Conservation (phyloP, 305 asterid species). For the Fraxinus platypoda region DNA sequence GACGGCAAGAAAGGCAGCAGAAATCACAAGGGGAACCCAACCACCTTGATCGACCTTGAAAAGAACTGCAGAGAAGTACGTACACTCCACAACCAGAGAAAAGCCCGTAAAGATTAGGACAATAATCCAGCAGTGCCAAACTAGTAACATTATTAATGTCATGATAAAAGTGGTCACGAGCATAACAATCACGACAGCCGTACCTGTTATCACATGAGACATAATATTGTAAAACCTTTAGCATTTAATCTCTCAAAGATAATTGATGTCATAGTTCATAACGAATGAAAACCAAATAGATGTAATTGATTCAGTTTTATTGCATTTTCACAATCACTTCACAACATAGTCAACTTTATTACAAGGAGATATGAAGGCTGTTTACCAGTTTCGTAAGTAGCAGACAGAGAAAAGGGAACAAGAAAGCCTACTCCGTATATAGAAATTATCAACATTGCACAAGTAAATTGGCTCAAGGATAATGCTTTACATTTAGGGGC, state of each 20-base stretch:
- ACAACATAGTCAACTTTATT: neutral
- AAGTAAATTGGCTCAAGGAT: neutral
- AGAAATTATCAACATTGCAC: neutral
- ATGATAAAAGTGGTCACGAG: constrained; percentile 85
- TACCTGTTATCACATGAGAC: constrained; percentile 47
- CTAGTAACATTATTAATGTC: constrained; percentile 82
- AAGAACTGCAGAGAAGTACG: constrained; percentile 81
- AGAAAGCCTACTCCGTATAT: neutral
- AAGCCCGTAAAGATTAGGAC: constrained; percentile 70
- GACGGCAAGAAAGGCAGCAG: constrained; percentile 72
- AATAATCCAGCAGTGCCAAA: constrained; percentile 90
- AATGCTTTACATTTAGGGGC: too few species aligned
- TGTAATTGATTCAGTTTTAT: neutral
- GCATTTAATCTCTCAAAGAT: neutral
- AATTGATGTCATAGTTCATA: neutral
- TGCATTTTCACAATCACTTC: neutral
- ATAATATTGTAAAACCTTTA: neutral
- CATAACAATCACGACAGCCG: constrained; percentile 93
- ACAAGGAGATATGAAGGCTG: neutral
- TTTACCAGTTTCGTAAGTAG: neutral
- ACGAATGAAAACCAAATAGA: neutral
- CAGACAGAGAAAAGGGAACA: neutral
- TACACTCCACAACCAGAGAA: constrained; percentile 72
- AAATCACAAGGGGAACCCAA: constrained; percentile 91
- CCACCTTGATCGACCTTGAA: constrained; percentile 90